Evolutionary conservation across 202 grass and related monocot genomes (phyloP), one percentile per base, ranked within the genome.

Genomic region (Thinopyrum obtusiflorum): DNA sequence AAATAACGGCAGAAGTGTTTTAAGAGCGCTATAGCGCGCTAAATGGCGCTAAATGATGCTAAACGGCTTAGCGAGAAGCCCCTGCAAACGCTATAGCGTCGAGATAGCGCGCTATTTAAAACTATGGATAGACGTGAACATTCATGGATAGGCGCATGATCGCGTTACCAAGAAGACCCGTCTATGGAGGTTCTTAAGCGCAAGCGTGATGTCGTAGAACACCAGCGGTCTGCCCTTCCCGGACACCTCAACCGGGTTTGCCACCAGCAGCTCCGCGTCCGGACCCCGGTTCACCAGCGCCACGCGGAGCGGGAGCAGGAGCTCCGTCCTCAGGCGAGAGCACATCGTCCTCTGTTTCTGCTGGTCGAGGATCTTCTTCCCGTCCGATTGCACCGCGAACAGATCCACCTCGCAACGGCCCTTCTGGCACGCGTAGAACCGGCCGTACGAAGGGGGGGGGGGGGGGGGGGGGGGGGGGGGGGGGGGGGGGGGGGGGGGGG

Each of bases 121-220:
- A 32, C 31, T 32, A 32, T 32, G 31, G 31, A n/a, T n/a, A n/a
- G n/a, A n/a, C n/a, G n/a, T n/a, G n/a, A n/a, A n/a, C n/a, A n/a
- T n/a, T n/a, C n/a, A n/a, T n/a, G n/a, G n/a, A n/a, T n/a, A n/a
- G n/a, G n/a, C n/a, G n/a, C n/a, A n/a, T 0, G 26, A 46, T 21
- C 21, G 9, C 21, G 18, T 89, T 89, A 97, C 92, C 90, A 94
- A 82, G 80, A 97, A 97, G 64, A 97, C 88, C 1, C 84, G 82
- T 46, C 82, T 94, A 18, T 83, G 37, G 26, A 94, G 94, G 37
- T 91, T 93, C 85, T 92, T 94, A 57, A 94, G 86, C 65, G 92
- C 92, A 21, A 88, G 84, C 18, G 94, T 97, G 73, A 97, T 97
- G 49, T 94, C 94, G 4, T 87, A 91, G 53, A 97, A 97, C 11